Evolutionary conservation across 768 basidiomycete species (phyloP), one percentile per base, ranked within the genome.

Genomic region (Suillus fuscotomentosus): DNA sequence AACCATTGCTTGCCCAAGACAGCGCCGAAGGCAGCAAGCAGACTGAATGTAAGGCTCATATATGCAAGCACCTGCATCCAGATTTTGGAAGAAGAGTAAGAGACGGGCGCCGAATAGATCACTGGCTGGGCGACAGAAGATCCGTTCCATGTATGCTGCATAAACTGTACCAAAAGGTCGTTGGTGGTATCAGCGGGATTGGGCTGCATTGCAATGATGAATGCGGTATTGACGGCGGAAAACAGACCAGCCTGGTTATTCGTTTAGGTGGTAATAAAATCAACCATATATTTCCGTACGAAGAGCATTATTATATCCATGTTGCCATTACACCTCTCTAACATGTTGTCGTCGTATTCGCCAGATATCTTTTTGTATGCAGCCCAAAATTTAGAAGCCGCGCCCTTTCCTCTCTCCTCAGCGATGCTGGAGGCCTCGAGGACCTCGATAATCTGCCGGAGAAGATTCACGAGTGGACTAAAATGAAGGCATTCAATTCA

Each of bases 1-100:
- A 69, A 47, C 68, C 68, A 69, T 53, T 69, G 68, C 41, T 69
- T 69, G 15, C 65, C 68, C 15, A 69, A 14, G 17, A 69, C 39
- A 13, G 68, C 68, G 31, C 63, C 54, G 4, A 65, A 39, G 10
- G 68, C 68, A 3, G 68, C 61, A 31, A 66, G 31, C 5, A 69
- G 60, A 27, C 54, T 62, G 10, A 38, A 31, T 9, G 68, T 11
- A 22, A 69, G 60, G 38, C 68, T 69, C 20, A 42, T 36, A 34
- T 69, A 69, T 20, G 53, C 41, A 20, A 69, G 51, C n/a, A 27
- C 55, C 36, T 70, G 69, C 5, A 59, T 54, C 53, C 66, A 61
- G 24, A 62, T 38, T n/a, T 22, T 43, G 27, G 63, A 59, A 24
- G 24, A 31, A 43, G 39, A 24, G 22, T 64, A 60, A 15, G 41